These are phyloP conservation scores for Neonectria ditissima DNA, from an alignment of 2,329 filamentous ascomycete species.

Conservation along the genomic window DNA sequence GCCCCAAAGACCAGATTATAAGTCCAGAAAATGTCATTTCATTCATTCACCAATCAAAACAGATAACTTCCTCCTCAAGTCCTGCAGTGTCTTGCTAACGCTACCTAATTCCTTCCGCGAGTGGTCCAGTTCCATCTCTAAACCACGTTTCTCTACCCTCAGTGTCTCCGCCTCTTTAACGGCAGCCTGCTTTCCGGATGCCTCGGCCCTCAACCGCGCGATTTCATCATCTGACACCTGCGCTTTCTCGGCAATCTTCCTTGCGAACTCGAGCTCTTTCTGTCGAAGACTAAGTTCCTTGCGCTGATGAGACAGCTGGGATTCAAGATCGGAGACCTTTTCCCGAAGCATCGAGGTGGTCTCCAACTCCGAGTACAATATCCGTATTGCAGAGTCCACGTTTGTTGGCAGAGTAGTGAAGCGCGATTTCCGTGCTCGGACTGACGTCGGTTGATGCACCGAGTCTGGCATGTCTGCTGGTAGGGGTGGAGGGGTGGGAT, in stretches of 20 bases:
- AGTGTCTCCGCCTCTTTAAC: not conserved
- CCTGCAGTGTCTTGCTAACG: not conserved
- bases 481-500: not conserved
- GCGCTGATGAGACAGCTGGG: not conserved
- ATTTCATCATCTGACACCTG: not conserved
- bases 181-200: not conserved
- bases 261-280: not conserved
- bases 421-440: not conserved
- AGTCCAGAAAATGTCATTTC: not conserved
- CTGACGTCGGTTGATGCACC: not conserved
- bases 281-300: not conserved
- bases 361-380: constrained; percentile 4
- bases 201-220: not conserved
- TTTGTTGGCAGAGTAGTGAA: not conserved
- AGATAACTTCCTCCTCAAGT: not conserved
- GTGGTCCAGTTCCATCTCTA: not conserved
- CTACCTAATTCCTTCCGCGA: not conserved
- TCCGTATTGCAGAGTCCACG: constrained; percentile 1
- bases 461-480: not conserved
- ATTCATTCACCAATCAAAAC: not conserved
- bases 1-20: too few species aligned
- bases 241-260: not conserved
- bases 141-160: not conserved
- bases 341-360: not conserved
- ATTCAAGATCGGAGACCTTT: not conserved